Evolutionary conservation across 495 filamentous ascomycete genomes (phyloP).

Genomic region (Lasiosphaeriaceae sp.): DNA sequence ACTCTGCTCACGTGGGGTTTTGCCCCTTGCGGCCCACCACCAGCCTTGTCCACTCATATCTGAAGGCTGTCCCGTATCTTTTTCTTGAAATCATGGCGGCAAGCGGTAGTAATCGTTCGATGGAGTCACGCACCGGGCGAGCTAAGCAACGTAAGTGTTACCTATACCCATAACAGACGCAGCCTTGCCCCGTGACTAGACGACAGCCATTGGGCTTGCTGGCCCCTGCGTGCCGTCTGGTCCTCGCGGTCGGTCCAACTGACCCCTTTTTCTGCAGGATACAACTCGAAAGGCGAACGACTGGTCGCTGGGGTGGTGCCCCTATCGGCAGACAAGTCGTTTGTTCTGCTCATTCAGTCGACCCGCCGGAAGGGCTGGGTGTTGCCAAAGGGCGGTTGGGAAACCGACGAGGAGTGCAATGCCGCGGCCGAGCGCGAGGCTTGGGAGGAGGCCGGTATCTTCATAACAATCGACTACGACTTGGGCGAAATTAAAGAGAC

Average conservation of each 20-base stretch:
- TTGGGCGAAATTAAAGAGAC: constrained; percentile 82
- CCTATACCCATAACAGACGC: neutral
- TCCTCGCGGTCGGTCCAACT: constrained; percentile 23
- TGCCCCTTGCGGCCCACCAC: neutral
- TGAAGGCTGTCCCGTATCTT: neutral
- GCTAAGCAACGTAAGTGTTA: constrained; percentile 72
- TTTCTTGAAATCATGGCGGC: constrained; percentile 44
- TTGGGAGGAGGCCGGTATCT: constrained; percentile 96
- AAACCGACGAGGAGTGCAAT: constrained; percentile 74
- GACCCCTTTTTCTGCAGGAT: constrained; percentile 59
- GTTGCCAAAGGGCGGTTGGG: constrained; percentile 96
- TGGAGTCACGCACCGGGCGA: constrained; percentile 74
- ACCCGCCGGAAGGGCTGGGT: constrained; percentile 87
- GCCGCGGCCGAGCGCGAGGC: constrained; percentile 70
- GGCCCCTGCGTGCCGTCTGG: neutral
- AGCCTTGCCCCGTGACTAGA: neutral
- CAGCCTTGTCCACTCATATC: neutral
- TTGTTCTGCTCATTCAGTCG: constrained; percentile 91
- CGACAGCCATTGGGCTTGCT: neutral
- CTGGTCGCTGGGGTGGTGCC: constrained; percentile 95
- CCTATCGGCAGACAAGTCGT: constrained; percentile 55
- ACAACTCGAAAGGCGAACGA: constrained; percentile 85
- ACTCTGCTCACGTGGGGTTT: neutral
- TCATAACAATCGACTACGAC: constrained; percentile 73
- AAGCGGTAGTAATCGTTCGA: constrained; percentile 52